Base-by-base conservation (phyloP, 2,329 filamentous ascomycete species). In the Calonectria hawksworthii region DNA sequence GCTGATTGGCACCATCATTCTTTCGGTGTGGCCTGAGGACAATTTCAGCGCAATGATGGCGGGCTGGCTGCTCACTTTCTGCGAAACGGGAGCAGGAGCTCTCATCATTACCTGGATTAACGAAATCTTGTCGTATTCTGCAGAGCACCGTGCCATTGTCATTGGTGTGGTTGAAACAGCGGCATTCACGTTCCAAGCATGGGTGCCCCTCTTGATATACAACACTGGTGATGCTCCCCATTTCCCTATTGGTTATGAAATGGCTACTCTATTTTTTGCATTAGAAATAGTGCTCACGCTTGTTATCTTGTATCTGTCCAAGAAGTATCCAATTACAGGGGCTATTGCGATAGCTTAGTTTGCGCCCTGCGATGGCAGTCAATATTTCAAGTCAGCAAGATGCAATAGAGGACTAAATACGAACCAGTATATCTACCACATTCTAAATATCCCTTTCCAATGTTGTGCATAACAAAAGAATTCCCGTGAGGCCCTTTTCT, bases 141-240 rank as follows among this genome's bases (percentile, higher is more conserved):
- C 87, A 1, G 88, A 90, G 80, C 87, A 89, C 23, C 84, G 88
- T 0, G 86, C 88, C 3, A 78, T 90, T 6, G 87, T 89, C 5
- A 85, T 90, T 3, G 88, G 88, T 0, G 84, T 89, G 18, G 88
- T 90, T 80, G 87, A 89, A 76, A 85, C 86, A 0, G 80, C 83
- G 3, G 86, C 84, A 0, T 89, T 88, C 73, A 86, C 85, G 0
- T 86, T 88, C 61, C 84, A 86, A 73, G 85, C 86, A 0, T 88
- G 86, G 84, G 81, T 89, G 8, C 86, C 86, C 5, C 70, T 87
- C 11, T 74, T 87, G 36, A 80, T 83, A 7, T 86, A 85, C 69
- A 79, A 85, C 32, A 82, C 82, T 0, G 80, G 80, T 2, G 80
- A 87, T 11, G 83, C 84, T 3, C 86, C 86, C n/a, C 80, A 81